Evolutionary conservation across 306 rosid species (phyloP), one percentile per base, ranked within the genome.

Genomic region (Acacia confusa): DNA sequence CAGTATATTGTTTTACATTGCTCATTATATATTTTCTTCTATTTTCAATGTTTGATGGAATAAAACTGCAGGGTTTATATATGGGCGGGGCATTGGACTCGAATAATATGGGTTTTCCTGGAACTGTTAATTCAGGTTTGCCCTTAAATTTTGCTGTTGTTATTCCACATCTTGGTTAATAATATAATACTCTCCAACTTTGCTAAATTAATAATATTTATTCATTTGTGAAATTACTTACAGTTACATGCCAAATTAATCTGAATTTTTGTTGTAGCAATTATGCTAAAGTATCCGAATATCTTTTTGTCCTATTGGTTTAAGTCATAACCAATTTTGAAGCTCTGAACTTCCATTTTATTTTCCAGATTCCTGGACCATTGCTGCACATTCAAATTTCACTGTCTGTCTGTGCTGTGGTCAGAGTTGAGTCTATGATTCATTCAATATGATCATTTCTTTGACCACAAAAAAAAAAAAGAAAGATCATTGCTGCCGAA

Each of bases 91-190:
- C 94, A 14, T 71, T 91, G 79, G 98, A 94, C 86, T 76, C 89
- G 75, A 86, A 81, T 83, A 84, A 83, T 72, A 65, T 92, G 83
- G 92, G 97, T 64, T 90, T 89, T 66, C 77, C 91, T 28, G 92
- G 92, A 84, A 27, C 92, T 75, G 67, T 85, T 22, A 94, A 88
- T 90, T 68, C 98, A 90, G 99, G 99, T 94, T 85, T 81, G 88
- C 75, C 34, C 70, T 73, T 58, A 16, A 45, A 61, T 45, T 71
- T 74, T 75, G 32, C 14, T 22, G 2, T 45, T 60, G 65, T 4
- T 80, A 76, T 76, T 70, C 36, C 34, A n/a, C 69, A 58, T 65
- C 41, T 72, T 55, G 82, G 15, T 71, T 16, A 52, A 17, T 64
- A 27, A 22, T 40, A 24, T 76, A 41, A 22, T 24, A 61, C 60